phyloP scores from a whole-genome alignment of 2,329 filamentous ascomycete species.

The Aureobasidium lini region DNA sequence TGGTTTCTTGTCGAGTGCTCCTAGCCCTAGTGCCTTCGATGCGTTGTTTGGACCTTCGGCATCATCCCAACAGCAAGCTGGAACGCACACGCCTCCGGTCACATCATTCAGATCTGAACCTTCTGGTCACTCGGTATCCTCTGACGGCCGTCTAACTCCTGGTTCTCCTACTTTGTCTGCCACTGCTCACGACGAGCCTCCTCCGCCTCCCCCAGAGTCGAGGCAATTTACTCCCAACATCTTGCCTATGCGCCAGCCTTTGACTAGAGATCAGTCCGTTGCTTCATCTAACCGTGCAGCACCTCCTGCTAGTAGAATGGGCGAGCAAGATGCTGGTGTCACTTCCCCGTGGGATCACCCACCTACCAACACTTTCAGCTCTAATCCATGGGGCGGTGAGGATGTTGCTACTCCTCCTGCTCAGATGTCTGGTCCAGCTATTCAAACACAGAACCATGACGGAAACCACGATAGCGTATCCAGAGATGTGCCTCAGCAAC shows the following conservation, averaged over 20 bases:
- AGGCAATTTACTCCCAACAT: constrained; percentile 71
- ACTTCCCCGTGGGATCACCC: constrained; percentile 8
- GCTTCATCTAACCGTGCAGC: constrained; percentile 53
- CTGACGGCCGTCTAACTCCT: constrained; percentile 47
- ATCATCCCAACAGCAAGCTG: constrained; percentile 27
- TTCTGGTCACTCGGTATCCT: constrained; percentile 32
- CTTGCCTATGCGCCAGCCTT: constrained; percentile 58
- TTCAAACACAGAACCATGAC: constrained; percentile 28
- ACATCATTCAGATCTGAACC: constrained; percentile 53
- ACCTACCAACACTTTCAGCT: neutral
- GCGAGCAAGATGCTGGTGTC: constrained; percentile 3
- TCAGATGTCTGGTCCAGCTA: constrained; percentile 65
- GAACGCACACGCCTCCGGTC: constrained; percentile 39
- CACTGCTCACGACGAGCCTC: constrained; percentile 49
- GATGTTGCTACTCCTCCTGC: constrained; percentile 31
- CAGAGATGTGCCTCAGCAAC: constrained; percentile 36
- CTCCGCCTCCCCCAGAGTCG: constrained; percentile 63
- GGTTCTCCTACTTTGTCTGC: constrained; percentile 53
- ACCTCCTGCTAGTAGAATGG: constrained; percentile 27
- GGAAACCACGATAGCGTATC: neutral
- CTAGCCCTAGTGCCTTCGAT: constrained; percentile 30
- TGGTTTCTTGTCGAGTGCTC: constrained; percentile 18
- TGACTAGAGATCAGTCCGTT: constrained; percentile 55
- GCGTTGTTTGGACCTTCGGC: constrained; percentile 33
- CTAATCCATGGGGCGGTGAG: constrained; percentile 1